Evolutionary conservation across 2,329 filamentous ascomycete genomes (phyloP), one percentile per base, ranked within the genome.

Genomic region (Claviceps humidiphila): DNA sequence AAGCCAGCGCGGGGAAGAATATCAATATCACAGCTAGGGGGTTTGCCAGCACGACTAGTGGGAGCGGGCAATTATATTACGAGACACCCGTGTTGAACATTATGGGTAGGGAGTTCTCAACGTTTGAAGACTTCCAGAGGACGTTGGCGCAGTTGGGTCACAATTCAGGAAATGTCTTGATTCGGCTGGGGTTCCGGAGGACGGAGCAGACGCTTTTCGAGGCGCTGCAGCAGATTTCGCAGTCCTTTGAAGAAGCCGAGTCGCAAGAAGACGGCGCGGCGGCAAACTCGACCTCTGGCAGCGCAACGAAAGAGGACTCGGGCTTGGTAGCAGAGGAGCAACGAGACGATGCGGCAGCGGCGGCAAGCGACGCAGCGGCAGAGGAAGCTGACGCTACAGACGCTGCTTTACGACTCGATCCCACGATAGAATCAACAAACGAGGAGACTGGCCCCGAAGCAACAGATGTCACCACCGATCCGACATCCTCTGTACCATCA

Each of bases 1-100:
- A 79, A 24, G 78, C 79, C n/a, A 81, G 75, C 48, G 74, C 74
- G 53, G 76, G 76, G 8, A 74, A 69, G 51, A 80, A 74, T 52
- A 71, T 87, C 58, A 96, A 96, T 65, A 80, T 98, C 59, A 97
- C 93, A 0, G 89, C 84, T 14, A 77, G 90, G 55, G 89, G 84
- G 2, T 75, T 85, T n/a, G 84, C 89, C 0, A 75, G 80, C 55
- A 77, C 76, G 16, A 71, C 68, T 40, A 73, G 66, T 9, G 77
- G 77, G 14, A 80, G 84, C 37, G 91, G 90, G 5, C 81, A 90
- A 64, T 70, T 98, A 50, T 87, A 85, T 66, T 96, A 96, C 62
- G 88, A 97, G 68, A 85, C 82, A 57, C 93, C 93, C 0, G 82
- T 89, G 16, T 69, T 97, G 51, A 85, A 90, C 57, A 79, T 95